These are phyloP conservation scores for Lagerstroemia speciosa DNA, from an alignment of 345 rosid species.

Conservation along the genomic window DNA sequence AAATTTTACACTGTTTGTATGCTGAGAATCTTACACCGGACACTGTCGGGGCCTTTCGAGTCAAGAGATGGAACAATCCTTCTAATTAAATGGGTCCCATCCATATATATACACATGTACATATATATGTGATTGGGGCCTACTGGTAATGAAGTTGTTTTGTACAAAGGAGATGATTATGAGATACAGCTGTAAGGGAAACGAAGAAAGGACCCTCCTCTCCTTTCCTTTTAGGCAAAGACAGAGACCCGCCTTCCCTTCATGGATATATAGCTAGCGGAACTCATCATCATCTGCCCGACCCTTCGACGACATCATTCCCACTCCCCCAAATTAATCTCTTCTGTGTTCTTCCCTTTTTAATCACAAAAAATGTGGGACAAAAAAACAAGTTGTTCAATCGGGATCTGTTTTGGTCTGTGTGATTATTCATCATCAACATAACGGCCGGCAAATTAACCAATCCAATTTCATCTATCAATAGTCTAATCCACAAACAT, in stretches of 20 bases:
- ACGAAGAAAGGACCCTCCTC: conserved; percentile 15
- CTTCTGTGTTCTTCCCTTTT: no score
- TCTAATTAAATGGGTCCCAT: neutral
- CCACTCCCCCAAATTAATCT: neutral
- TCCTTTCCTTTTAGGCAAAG: conserved; percentile 29
- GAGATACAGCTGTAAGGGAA: conserved; percentile 23
- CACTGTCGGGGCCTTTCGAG: neutral
- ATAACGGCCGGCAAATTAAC: no score
- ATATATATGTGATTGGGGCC: neutral
- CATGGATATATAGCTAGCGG: neutral
- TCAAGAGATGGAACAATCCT: neutral
- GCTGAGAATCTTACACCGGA: neutral
- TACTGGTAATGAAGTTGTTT: conserved; percentile 2
- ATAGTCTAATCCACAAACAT: no score
- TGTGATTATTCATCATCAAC: no score
- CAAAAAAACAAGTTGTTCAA: no score
- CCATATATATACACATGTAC: no score
- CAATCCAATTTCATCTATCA: no score
- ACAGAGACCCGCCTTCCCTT: conserved; percentile 12
- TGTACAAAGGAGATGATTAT: conserved; percentile 2
- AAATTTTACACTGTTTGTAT: neutral
- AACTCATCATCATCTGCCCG: neutral
- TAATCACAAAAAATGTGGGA: no score
- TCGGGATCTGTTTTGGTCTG: no score
- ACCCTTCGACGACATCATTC: neutral